Evolutionary conservation across 176 grass and related monocot genomes (phyloP), one percentile per base, ranked within the genome.

Genomic region (Cocos nucifera): DNA sequence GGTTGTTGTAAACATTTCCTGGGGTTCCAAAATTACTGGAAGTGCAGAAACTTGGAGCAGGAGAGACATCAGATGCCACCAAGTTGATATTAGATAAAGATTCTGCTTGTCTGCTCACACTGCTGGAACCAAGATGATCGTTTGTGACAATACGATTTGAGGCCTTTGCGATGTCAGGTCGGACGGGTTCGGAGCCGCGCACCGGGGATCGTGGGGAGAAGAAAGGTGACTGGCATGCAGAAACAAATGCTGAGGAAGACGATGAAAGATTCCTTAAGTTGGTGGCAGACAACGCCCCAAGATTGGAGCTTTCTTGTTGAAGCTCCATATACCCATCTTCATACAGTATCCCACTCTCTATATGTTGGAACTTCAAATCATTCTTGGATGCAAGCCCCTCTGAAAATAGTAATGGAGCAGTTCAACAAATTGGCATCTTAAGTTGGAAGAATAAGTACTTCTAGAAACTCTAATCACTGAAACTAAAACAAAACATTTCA

Each of bases 281-380:
- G 39, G 74, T 86, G 22, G 81, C 80, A 62, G 80, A 78, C 71
- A 90, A 73, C 53, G 70, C 81, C 81, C 79, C 78, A 17, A 76
- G 76, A 70, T 82, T 82, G 23, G 84, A 88, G 79, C 70, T 85
- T 91, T 97, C 93, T 57, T 88, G 72, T 57, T 88, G 84, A 91
- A 88, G 93, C 84, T 97, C 88, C 93, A 97, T 97, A 75, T 80
- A 80, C 80, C 92, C 81, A 80, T 97, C 64, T 95, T 83, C 73
- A 83, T 62, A 80, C 26, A 53, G 29, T 65, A 69, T 63, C 76
- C 78, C 73, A 59, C 70, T 64, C 56, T 73, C 76, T 58, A 35
- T 82, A 25, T 74, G 20, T 63, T 59, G 23, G 49, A 51, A 50
- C n/a, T 64, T 85, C 53, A 82, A 29, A 20, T 58, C 52, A 85